A percentile compares a stretch with the other conserved stretches of the same genome.
Evolutionary conservation across 2,329 filamentous ascomycete species (phyloP).

Genomic region (Fusarium sp.): DNA sequence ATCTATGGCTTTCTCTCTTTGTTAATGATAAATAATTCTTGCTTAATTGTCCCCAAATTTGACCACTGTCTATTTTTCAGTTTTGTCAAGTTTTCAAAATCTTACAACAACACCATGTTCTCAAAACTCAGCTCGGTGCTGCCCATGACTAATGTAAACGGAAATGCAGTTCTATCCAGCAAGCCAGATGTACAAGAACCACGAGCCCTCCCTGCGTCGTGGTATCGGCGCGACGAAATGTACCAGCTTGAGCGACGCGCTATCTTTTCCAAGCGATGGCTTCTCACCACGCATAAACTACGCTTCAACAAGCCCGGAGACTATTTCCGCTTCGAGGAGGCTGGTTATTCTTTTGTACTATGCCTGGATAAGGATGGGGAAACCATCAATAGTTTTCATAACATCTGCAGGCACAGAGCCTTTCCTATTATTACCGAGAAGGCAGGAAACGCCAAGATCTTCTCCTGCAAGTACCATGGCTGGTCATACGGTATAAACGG

Average conservation of each 20-base stretch:
- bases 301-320: slow-evolving; percentile 14
- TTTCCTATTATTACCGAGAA: slow-evolving; percentile 66
- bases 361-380: slow-evolving; percentile 60
- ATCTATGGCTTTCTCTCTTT: background rate
- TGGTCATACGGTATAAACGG: slow-evolving; percentile 71
- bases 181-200: background rate
- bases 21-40: background rate
- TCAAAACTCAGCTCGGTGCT: slow-evolving; percentile 4
- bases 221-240: slow-evolving; percentile 14
- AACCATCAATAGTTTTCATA: slow-evolving; percentile 70
- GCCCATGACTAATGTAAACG: background rate
- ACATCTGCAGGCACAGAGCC: slow-evolving; percentile 71
- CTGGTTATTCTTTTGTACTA: slow-evolving; percentile 67
- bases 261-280: slow-evolving; percentile 17
- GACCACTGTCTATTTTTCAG: too few relatives aligned
- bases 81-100: too few relatives aligned
- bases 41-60: too few relatives aligned
- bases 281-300: slow-evolving; percentile 6
- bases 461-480: slow-evolving; percentile 72
- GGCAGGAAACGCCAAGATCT: slow-evolving; percentile 63
- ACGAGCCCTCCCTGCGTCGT: slow-evolving; percentile 6
- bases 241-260: slow-evolving; percentile 17
- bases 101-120: background rate
- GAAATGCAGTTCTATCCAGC: background rate
- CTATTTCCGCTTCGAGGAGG: slow-evolving; percentile 62